phyloP scores from a whole-genome alignment of 768 basidiomycete species.

The Amanita molliuscula region DNA sequence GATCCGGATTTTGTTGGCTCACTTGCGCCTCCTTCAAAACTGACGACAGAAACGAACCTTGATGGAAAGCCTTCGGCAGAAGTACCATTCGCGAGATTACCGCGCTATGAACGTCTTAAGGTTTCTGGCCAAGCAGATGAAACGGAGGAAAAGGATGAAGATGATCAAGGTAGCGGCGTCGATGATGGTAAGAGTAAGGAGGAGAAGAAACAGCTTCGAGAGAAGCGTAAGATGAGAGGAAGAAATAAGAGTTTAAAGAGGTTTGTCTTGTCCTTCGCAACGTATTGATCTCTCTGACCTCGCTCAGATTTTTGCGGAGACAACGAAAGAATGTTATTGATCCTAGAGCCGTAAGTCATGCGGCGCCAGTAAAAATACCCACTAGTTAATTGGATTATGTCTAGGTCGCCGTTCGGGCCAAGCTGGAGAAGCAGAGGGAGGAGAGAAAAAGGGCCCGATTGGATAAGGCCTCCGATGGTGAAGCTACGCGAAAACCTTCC shows the following conservation, averaged over 20 bases:
- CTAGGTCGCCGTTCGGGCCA: conserved; percentile 56
- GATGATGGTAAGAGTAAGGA: conserved; percentile 26
- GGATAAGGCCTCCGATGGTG: background rate
- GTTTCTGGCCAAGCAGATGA: conserved; percentile 66
- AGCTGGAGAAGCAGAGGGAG: conserved; percentile 49
- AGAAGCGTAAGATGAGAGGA: conserved; percentile 80
- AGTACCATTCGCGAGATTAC: conserved; percentile 59
- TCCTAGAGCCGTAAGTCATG: conserved; percentile 48
- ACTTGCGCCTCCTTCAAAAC: conserved; percentile 48
- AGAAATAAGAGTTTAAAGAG: conserved; percentile 82
- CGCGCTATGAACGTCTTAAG: conserved; percentile 70
- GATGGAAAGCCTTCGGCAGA: conserved; percentile 30
- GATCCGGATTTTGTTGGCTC: conserved; percentile 71
- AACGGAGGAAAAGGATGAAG: conserved; percentile 38
- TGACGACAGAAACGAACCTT: conserved; percentile 37
- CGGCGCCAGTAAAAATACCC: background rate
- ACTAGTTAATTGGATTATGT: conserved; percentile 2
- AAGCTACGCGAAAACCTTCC: background rate
- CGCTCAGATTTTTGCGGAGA: conserved; percentile 54
- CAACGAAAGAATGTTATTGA: conserved; percentile 95
- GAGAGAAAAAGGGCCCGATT: conserved; percentile 15
- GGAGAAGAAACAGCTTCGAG: conserved; percentile 28
- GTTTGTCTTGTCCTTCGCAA: background rate
- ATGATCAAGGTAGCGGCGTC: conserved; percentile 28
- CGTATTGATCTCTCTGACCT: background rate